Evolutionary conservation across 1,284 basidiomycete genomes (phyloP).

Genomic region (Trichosporon sp.): DNA sequence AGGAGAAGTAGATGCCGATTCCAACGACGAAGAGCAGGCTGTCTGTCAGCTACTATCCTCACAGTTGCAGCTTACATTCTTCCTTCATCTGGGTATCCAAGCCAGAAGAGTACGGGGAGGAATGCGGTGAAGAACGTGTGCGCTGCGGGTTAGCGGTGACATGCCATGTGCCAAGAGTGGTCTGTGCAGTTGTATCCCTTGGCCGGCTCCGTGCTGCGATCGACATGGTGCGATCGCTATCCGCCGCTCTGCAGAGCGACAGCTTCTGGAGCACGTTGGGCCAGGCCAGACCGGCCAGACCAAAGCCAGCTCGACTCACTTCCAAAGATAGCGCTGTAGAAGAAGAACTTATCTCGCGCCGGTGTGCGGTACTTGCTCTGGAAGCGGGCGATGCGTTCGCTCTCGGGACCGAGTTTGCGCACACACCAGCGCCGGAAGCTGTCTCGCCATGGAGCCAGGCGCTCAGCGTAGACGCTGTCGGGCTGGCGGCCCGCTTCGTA

Average conservation of each 20-base stretch:
- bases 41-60: background rate
- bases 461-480: constrained; percentile 58
- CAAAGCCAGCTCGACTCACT: constrained; percentile 45
- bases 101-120: constrained; percentile 81
- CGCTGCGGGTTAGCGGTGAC: constrained; percentile 39
- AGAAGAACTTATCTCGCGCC: constrained; percentile 78
- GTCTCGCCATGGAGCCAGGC: constrained; percentile 64
- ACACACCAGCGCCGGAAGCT: constrained; percentile 60
- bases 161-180: too few species aligned
- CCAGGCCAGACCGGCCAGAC: too few species aligned
- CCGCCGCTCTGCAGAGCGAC: too few species aligned
- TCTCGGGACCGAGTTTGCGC: constrained; percentile 59
- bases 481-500: constrained; percentile 44
- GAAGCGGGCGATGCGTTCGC: constrained; percentile 60
- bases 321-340: constrained; percentile 80
- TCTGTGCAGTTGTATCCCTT: too few species aligned
- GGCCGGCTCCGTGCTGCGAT: background rate
- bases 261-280: too few species aligned
- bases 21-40: constrained; percentile 69
- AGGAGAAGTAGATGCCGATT: constrained; percentile 75
- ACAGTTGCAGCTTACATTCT: constrained; percentile 59
- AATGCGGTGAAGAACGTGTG: constrained; percentile 94
- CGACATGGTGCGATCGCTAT: too few species aligned
- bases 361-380: constrained; percentile 64
- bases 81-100: constrained; percentile 66